These are phyloP conservation scores for Dactylellina drechsleri DNA, from an alignment of 2,329 filamentous ascomycete species.

Conservation along the genomic window DNA sequence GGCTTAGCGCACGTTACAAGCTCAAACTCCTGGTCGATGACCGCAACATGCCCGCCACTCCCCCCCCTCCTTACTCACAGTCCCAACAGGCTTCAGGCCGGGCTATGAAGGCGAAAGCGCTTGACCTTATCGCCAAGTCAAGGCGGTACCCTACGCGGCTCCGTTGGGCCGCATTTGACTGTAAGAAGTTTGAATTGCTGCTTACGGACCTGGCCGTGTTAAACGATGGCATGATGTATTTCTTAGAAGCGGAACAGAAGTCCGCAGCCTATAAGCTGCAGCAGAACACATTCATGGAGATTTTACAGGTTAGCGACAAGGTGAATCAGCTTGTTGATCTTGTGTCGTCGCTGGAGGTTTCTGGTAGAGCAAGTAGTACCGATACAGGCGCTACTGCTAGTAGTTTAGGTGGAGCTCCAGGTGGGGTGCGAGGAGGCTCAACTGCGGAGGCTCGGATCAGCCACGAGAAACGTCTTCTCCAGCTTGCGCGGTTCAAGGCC, in stretches of 20 bases:
- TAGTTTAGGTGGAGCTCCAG: neutral
- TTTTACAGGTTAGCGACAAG: constrained; percentile 33
- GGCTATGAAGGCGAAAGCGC: constrained; percentile 22
- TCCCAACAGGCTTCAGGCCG: constrained; percentile 7
- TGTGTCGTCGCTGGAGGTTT: constrained; percentile 26
- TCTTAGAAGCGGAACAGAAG: constrained; percentile 26
- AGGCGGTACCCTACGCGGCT: constrained; percentile 15
- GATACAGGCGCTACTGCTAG: neutral
- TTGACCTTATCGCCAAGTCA: constrained; percentile 18
- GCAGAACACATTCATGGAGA: constrained; percentile 22
- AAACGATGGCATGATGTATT: constrained; percentile 28
- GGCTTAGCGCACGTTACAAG: constrained; percentile 18
- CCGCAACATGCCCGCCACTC: neutral
- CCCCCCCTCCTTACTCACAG: constrained; percentile 15
- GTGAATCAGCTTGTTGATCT: constrained; percentile 18
- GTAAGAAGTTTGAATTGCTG: constrained; percentile 20
- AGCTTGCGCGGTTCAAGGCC: constrained; percentile 27
- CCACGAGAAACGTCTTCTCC: constrained; percentile 20
- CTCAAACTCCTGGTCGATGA: constrained; percentile 20
- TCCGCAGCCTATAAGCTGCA: constrained; percentile 8
- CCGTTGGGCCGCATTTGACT: constrained; percentile 28
- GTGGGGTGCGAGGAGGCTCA: constrained; percentile 6
- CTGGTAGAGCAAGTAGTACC: constrained; percentile 1
- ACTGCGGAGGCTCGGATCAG: constrained; percentile 1
- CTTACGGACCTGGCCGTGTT: constrained; percentile 15